These are phyloP conservation scores for Avena insularis DNA, from an alignment of 176 grass and related monocot genomes.

Conservation along the genomic window DNA sequence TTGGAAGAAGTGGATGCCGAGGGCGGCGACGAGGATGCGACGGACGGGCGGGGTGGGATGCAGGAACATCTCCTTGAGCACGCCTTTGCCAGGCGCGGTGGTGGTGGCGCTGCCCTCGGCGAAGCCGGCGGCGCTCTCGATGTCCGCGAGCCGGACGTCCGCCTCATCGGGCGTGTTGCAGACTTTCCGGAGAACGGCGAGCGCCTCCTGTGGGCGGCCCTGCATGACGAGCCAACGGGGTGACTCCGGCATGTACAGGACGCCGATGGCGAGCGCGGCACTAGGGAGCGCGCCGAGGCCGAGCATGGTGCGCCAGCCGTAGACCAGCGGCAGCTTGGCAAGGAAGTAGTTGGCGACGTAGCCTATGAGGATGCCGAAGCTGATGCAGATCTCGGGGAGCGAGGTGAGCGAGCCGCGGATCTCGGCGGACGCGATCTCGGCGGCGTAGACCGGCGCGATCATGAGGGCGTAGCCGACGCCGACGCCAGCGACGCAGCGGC, in stretches of 20 bases:
- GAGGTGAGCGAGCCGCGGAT: constrained; percentile 50
- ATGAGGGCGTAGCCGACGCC: constrained; percentile 64
- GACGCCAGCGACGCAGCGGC: constrained; percentile 53
- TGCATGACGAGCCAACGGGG: constrained; percentile 59
- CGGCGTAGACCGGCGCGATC: constrained; percentile 59
- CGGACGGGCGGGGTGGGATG: constrained; percentile 49
- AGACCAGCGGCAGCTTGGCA: constrained; percentile 44
- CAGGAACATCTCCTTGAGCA: constrained; percentile 61
- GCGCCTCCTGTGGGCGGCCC: constrained; percentile 25
- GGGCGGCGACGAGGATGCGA: constrained; percentile 51
- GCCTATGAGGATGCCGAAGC: constrained; percentile 55
- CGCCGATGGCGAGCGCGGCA: constrained; percentile 22
- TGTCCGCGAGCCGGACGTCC: constrained; percentile 46
- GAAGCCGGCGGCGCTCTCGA: constrained; percentile 36
- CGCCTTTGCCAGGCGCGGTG: constrained; percentile 37
- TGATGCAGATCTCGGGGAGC: constrained; percentile 65
- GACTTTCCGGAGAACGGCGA: constrained; percentile 33
- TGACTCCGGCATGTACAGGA: constrained; percentile 56
- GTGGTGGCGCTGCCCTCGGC: neutral
- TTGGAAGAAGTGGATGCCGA: constrained; percentile 75
- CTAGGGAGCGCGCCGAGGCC: constrained; percentile 47
- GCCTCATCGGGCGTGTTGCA: constrained; percentile 31
- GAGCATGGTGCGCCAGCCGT: constrained; percentile 59
- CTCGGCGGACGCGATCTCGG: constrained; percentile 47
- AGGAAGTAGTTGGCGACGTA: constrained; percentile 59